phyloP scores from a whole-genome alignment of 1,139 yeast genomes.

The Hemisphaericaspora subhashii region DNA sequence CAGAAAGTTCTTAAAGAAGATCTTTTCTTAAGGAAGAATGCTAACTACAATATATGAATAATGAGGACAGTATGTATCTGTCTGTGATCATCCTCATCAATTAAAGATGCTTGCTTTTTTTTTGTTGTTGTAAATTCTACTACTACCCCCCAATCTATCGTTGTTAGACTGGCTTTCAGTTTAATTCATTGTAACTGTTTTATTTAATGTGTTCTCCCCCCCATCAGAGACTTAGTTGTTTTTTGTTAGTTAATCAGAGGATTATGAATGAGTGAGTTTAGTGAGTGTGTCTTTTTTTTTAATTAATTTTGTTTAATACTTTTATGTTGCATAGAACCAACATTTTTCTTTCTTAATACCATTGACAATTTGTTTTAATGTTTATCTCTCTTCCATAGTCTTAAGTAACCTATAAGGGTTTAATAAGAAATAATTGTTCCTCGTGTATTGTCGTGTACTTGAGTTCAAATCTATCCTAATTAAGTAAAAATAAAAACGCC shows the following conservation, averaged over 20 bases:
- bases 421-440: too few species aligned
- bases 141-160: neutral
- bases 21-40: too few species aligned
- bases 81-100: neutral
- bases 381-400: too few species aligned
- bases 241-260: neutral
- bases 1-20: conserved; percentile 15
- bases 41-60: too few species aligned
- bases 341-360: conserved; percentile 1
- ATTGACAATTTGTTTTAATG: neutral
- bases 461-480: too few species aligned
- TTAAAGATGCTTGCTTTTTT: neutral
- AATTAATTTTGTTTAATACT: neutral
- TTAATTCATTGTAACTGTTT: conserved; percentile 3
- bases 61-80: neutral
- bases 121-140: neutral
- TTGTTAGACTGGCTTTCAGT: neutral
- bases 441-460: too few species aligned
- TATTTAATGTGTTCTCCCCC: neutral
- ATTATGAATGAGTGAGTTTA: too few species aligned
- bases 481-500: too few species aligned
- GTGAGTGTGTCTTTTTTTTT: neutral
- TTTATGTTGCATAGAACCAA: neutral
- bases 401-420: too few species aligned
- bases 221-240: neutral